A percentile compares a stretch with the other conserved stretches of the same genome.
These are phyloP conservation scores for Chrysanthemum seticuspe DNA, from an alignment of 129 eudicot species.

Conservation along the genomic window DNA sequence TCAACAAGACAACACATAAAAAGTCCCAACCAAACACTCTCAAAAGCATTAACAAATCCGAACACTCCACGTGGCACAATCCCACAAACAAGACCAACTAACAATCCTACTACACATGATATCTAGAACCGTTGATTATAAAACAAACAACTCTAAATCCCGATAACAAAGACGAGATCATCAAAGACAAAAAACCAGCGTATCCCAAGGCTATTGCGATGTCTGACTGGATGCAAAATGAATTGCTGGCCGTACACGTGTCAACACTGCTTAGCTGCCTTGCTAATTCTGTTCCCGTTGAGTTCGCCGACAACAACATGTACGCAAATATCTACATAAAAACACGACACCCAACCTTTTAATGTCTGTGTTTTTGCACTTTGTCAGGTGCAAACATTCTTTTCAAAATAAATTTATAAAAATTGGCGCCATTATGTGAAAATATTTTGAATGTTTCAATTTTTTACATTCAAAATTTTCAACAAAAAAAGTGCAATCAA, in stretches of 20 bases:
- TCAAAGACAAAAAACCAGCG: constrained; percentile 63
- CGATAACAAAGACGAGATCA: constrained; percentile 56
- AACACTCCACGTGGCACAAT: too few species aligned
- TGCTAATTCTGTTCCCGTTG: constrained; percentile 68
- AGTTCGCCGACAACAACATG: constrained; percentile 63
- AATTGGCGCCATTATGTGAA: constrained; percentile 28
- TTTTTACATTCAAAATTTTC: neutral
- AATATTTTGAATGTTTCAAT: constrained; percentile 22
- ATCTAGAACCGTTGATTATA: constrained; percentile 66
- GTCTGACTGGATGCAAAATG: constrained; percentile 68
- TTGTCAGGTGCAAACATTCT: constrained; percentile 11
- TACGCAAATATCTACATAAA: constrained; percentile 62
- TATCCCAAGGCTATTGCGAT: constrained; percentile 65
- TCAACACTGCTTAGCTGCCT: constrained; percentile 46
- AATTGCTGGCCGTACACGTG: constrained; percentile 52
- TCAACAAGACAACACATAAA: neutral
- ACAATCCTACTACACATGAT: constrained; percentile 42
- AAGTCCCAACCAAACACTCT: neutral
- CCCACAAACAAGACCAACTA: neutral
- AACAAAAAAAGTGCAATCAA: neutral
- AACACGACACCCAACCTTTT: constrained; percentile 21
- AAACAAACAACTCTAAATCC: constrained; percentile 74
- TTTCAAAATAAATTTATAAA: constrained; percentile 1
- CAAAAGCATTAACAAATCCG: neutral
- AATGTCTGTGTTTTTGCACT: neutral